These are phyloP conservation scores for Kernera saxatilis DNA, from an alignment of 345 rosid genomes.

Conservation along the genomic window DNA sequence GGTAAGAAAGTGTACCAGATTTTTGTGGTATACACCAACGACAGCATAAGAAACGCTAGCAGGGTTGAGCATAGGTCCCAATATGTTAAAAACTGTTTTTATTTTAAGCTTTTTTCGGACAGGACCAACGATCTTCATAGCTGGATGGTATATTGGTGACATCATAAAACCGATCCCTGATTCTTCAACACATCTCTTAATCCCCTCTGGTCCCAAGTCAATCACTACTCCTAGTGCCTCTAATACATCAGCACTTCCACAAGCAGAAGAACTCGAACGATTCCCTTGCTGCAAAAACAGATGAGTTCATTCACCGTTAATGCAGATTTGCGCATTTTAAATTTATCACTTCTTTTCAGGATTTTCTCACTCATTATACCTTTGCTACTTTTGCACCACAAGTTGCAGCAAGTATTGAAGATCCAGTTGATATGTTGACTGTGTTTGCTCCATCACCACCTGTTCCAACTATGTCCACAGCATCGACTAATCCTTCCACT, in stretches of 20 bases:
- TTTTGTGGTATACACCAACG: conserved; percentile 82
- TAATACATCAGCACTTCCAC: conserved; percentile 96
- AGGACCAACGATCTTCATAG: conserved; percentile 82
- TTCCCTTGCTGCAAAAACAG: conserved; percentile 73
- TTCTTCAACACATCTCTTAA: conserved; percentile 72
- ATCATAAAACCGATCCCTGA: conserved; percentile 92
- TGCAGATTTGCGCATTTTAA: not conserved
- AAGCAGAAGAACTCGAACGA: conserved; percentile 94
- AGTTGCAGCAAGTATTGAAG: conserved; percentile 90
- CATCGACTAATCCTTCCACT: conserved; percentile 72
- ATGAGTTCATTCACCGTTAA: not conserved
- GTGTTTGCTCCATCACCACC: conserved; percentile 98
- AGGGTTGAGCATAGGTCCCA: conserved; percentile 96
- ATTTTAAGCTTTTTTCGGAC: conserved; percentile 81
- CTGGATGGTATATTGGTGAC: conserved; percentile 85
- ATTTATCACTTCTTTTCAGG: not conserved
- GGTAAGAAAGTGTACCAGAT: conserved; percentile 44
- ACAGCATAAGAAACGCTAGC: conserved; percentile 79
- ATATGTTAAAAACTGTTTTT: conserved; percentile 75
- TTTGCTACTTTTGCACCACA: conserved; percentile 97
- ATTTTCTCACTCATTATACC: conserved; percentile 33
- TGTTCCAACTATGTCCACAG: conserved; percentile 86
- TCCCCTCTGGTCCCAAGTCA: conserved; percentile 77
- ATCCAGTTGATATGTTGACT: conserved; percentile 90
- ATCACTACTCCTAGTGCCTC: conserved; percentile 74